Base-by-base conservation (phyloP, 306 rosid genomes). In the Inga oerstediana region DNA sequence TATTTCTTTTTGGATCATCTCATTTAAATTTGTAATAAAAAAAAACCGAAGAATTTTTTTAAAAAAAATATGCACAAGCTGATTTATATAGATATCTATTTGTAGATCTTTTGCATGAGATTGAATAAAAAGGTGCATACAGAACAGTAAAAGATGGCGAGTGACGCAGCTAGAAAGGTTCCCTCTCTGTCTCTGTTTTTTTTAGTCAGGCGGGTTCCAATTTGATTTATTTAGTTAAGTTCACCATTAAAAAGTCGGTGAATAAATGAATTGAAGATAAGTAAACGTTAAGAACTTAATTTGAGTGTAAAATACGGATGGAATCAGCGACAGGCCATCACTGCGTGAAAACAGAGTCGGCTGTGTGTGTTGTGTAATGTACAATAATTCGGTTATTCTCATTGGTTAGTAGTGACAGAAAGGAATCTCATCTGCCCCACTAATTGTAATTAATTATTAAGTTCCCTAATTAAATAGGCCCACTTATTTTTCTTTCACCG, bases 141-240 rank as follows among this genome's bases (percentile, higher is more conserved):
- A 81, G 76, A 67, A 80, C 84, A 83, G 84, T 67, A 35, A 80
- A 75, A 43, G 56, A 71, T 35, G 78, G 86, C 85, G 77, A 82
- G 72, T 84, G 88, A 87, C 90, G 24, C 67, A 4, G 77, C 45
- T 20, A 79, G 78, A 87, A 87, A 87, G 88, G 74, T 82, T 54
- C 9, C 22, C 19, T 48, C 15, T 48, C 54, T 13, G 17, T 14
- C 54, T 49, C 19, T 3, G 16, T 49, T 49, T 49, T 49, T 11
- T 49, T 49, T 49, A 64, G 41, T 64, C 70, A 70, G 24, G 74
- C 0, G 32, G 17, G 2, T 37, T 70, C 16, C 51, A 70, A 43
- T 41, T 70, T n/a, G 13, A 39, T 69, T 37, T 39, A 41, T 41
- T 71, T 2, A 44, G 7, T 44, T 41, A n/a, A 10, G 27, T 20